A percentile compares a stretch with the other conserved stretches of the same genome.
Conservation (phyloP, 2,329 filamentous ascomycete genomes). For the Mycosphaerella sp. region DNA sequence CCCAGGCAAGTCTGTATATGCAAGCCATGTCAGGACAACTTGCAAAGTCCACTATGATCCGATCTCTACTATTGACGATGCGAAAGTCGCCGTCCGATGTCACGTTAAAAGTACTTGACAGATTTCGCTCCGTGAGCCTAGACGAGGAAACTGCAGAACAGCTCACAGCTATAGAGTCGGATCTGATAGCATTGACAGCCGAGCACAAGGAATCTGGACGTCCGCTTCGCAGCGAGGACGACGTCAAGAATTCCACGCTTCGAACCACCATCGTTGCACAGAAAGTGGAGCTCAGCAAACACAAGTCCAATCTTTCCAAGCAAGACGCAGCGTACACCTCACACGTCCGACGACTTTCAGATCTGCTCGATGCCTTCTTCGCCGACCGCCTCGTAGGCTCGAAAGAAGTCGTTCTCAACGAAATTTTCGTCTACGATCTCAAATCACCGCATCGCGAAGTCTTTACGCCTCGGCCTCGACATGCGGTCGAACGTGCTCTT, state of each 20-base stretch:
- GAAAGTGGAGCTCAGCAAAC: constrained; percentile 71
- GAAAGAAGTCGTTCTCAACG: constrained; percentile 54
- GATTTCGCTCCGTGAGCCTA: constrained; percentile 7
- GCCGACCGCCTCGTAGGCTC: constrained; percentile 43
- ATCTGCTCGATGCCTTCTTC: constrained; percentile 47
- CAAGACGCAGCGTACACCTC: constrained; percentile 65
- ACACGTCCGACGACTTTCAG: constrained; percentile 53
- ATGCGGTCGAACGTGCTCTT: constrained; percentile 64
- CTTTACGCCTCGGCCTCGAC: constrained; percentile 66
- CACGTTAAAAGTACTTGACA: constrained; percentile 39
- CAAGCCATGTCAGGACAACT: constrained; percentile 55
- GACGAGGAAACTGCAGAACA: not conserved
- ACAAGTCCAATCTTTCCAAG: constrained; percentile 62
- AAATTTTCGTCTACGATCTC: constrained; percentile 70
- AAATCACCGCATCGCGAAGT: constrained; percentile 64
- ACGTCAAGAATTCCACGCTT: constrained; percentile 60
- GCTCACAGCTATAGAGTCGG: constrained; percentile 9
- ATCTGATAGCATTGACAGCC: constrained; percentile 24
- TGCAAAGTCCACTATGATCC: constrained; percentile 44
- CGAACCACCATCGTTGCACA: constrained; percentile 75
- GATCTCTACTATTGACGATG: constrained; percentile 51
- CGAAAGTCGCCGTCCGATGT: constrained; percentile 55
- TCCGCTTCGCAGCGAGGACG: constrained; percentile 66
- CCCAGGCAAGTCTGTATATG: constrained; percentile 51
- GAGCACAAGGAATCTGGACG: constrained; percentile 13